phyloP scores from a whole-genome alignment of 345 rosid genomes.

The Brassica rapa region DNA sequence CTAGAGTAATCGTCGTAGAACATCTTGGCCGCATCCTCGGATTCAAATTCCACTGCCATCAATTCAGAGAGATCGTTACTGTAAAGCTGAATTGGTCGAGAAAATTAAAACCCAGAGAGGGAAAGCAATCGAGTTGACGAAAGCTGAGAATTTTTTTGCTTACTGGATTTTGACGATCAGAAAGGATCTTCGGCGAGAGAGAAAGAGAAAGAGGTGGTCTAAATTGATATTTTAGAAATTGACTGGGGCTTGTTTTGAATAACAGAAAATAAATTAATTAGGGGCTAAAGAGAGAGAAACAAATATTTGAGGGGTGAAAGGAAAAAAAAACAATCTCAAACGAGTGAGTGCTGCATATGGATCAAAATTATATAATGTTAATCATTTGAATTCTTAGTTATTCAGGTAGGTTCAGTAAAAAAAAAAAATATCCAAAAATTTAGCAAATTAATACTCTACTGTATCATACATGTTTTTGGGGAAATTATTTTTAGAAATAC shows the following conservation, averaged over 20 bases:
- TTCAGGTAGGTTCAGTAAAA: too few relatives aligned
- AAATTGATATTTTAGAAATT: not conserved
- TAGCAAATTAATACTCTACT: too few relatives aligned
- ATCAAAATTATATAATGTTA: too few relatives aligned
- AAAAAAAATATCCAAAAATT: too few relatives aligned
- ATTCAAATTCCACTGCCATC: conserved; percentile 48
- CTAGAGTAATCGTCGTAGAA: conserved; percentile 87
- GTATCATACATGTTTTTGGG: too few relatives aligned
- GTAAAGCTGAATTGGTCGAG: not conserved
- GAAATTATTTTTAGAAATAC: too few relatives aligned
- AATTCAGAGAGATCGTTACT: not conserved
- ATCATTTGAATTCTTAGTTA: too few relatives aligned
- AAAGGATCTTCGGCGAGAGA: conserved; percentile 21
- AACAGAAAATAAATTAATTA: not conserved
- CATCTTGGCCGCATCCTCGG: conserved; percentile 85
- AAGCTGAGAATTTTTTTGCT: conserved; percentile 19
- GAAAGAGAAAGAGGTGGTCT: conserved; percentile 6
- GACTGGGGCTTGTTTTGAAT: not conserved
- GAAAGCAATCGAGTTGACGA: not conserved
- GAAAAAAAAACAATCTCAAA: too few relatives aligned
- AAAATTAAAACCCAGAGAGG: conserved; percentile 1
- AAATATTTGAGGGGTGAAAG: too few relatives aligned
- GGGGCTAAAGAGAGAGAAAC: too few relatives aligned
- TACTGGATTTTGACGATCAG: conserved; percentile 35
- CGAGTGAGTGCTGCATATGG: too few relatives aligned